Percentiles rank a stretch among this genome's conserved stretches.
These are phyloP conservation scores for Botrytis fragariae DNA, from an alignment of 2,329 filamentous ascomycete genomes.

Conservation along the genomic window DNA sequence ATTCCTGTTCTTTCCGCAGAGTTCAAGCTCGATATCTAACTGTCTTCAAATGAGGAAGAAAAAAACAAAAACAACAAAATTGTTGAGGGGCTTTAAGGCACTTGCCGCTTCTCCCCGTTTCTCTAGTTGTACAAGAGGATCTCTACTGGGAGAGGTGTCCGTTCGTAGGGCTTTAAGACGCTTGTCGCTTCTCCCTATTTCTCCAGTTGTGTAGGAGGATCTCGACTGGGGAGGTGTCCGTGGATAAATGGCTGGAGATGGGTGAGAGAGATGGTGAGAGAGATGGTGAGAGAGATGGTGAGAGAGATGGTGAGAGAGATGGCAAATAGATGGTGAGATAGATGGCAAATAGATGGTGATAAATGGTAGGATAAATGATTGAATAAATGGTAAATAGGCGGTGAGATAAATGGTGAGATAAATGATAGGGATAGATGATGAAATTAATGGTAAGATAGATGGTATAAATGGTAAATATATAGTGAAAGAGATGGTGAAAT, in stretches of 20 bases:
- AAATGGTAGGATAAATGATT: no score
- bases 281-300: no score
- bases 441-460: no score
- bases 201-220: background rate
- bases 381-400: no score
- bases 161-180: background rate
- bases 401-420: no score
- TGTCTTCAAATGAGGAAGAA: no score
- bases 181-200: background rate
- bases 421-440: no score
- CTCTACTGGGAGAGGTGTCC: constrained; percentile 2
- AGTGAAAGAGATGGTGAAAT: no score
- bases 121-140: background rate
- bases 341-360: no score
- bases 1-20: background rate
- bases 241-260: background rate
- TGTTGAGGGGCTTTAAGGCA: background rate
- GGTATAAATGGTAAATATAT: no score
- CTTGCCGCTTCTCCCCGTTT: background rate
- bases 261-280: background rate
- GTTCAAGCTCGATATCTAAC: background rate
- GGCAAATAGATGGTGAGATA: no score
- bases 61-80: background rate
- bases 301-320: background rate
- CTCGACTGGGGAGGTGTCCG: constrained; percentile 1